Evolutionary conservation across 768 basidiomycete genomes (phyloP).

Genomic region (Lactarius deliciosus): DNA sequence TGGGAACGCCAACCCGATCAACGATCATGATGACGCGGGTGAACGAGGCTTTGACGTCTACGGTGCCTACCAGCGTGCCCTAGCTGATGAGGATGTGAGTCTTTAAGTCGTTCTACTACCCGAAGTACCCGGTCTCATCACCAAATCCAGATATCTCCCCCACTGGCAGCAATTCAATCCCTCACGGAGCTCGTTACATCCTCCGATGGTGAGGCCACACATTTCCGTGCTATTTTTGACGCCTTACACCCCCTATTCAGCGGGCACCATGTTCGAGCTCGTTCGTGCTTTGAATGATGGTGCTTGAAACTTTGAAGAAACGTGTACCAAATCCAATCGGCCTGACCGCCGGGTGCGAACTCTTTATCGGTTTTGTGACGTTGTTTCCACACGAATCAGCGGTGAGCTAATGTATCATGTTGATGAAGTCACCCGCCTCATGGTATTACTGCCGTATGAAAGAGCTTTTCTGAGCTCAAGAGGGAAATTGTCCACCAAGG

Average conservation of each 20-base stretch:
- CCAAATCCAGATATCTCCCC: conserved; percentile 62
- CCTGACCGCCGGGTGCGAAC: conserved; percentile 83
- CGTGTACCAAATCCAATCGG: conserved; percentile 78
- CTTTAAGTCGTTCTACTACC: neutral
- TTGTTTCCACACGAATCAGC: conserved; percentile 78
- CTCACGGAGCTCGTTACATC: conserved; percentile 78
- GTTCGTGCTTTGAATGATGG: conserved; percentile 79
- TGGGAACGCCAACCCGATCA: neutral
- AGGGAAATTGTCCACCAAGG: conserved; percentile 81
- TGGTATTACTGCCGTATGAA: conserved; percentile 20
- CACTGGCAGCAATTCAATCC: conserved; percentile 85
- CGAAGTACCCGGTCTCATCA: conserved; percentile 6
- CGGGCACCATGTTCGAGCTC: conserved; percentile 92
- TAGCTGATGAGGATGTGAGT: conserved; percentile 66
- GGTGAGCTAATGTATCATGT: conserved; percentile 45
- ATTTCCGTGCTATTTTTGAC: conserved; percentile 1
- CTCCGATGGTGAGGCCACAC: conserved; percentile 60
- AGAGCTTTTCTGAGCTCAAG: conserved; percentile 87
- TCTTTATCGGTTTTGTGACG: conserved; percentile 89
- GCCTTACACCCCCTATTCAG: conserved; percentile 40
- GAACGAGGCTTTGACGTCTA: conserved; percentile 45
- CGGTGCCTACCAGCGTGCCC: conserved; percentile 55
- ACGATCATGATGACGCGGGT: conserved; percentile 12
- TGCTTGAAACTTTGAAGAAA: conserved; percentile 56
- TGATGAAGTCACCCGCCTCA: conserved; percentile 24